Evolutionary conservation across 225 moss, liverwort and hornwort species (phyloP), one percentile per base, ranked within the genome.

Genomic region (Pleurozium schreberi): DNA sequence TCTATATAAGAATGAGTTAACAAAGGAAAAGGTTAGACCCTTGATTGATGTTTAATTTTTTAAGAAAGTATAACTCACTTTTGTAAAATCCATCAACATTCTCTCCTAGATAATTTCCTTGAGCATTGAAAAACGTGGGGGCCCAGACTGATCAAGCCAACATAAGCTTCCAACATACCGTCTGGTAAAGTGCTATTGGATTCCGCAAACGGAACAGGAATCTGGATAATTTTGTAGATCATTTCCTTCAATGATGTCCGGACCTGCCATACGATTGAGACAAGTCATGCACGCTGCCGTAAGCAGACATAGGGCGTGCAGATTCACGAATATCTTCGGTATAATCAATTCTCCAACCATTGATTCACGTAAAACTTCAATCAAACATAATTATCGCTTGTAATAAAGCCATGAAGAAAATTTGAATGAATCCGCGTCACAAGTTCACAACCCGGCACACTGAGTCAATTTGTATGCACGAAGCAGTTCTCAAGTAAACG

Each of bases 201-300:
- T 75, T 94, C 93, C 70, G 89, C 65, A 79, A 50, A 66, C 42
- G 93, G 92, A 90, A 93, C 91, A 67, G 97, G 95, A 89, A 97
- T 84, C 80, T 93, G 93, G 9, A 96, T 91, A 82, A 96, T 91
- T 88, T 97, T 94, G 89, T 93, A 96, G 38, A 89, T 87, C 92
- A 95, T 97, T 65, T 93, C 93, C 81, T 93, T 90, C 84, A 97
- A 82, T 69, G 95, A 92, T 84, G 91, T 58, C 65, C 95, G 94
- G 87, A 97, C 96, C 96, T 98, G 91, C 90, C 87, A 86, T 31
- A 71, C 84, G 38, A 84, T 43, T 69, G 23, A 91, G 75, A 62
- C 64, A 66, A 85, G 84, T 70, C 43, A 82, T 63, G 40, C 80
- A 58, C 63, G 40, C 45, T 85, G 84, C 23, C 67, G 61, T 74